Percentiles rank a stretch among this genome's conserved stretches.
These are phyloP conservation scores for Myxozyma monticola DNA, from an alignment of 805 yeast genomes.

Conservation along the genomic window DNA sequence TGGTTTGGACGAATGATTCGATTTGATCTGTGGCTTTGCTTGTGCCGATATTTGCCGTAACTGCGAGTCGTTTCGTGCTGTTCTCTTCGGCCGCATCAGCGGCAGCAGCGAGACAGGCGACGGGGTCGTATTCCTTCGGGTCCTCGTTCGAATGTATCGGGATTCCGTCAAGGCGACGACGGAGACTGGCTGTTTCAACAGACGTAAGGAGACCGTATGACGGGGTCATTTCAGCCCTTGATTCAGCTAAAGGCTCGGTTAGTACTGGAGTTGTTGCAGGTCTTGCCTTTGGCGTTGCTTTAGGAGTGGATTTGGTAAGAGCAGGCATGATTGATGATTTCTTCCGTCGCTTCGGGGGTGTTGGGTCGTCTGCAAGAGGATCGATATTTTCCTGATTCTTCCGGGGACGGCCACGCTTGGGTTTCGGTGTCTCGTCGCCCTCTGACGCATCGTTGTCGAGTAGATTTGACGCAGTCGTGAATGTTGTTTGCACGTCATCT, in stretches of 20 bases:
- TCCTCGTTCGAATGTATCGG: not conserved
- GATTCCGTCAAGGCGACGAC: not conserved
- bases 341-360: not conserved
- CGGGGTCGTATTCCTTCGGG: constrained; percentile 22
- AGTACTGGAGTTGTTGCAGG: no score
- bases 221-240: constrained; percentile 12
- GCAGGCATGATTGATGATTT: no score
- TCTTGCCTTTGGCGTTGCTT: no score
- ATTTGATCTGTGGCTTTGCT: no score
- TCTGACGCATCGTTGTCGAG: not conserved
- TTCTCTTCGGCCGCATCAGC: no score
- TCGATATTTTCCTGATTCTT: constrained; percentile 7
- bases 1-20: no score
- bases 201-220: constrained; percentile 17
- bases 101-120: no score
- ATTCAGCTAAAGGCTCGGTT: not conserved
- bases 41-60: no score
- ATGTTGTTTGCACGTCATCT: constrained; percentile 28
- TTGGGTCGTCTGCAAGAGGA: no score
- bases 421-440: not conserved
- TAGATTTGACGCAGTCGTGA: constrained; percentile 17
- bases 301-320: no score
- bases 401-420: constrained; percentile 8
- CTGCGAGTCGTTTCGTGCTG: no score
- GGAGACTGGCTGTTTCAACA: constrained; percentile 6